These are phyloP conservation scores for Corinectria fuckeliana DNA, from an alignment of 2,329 filamentous ascomycete species.

Conservation along the genomic window DNA sequence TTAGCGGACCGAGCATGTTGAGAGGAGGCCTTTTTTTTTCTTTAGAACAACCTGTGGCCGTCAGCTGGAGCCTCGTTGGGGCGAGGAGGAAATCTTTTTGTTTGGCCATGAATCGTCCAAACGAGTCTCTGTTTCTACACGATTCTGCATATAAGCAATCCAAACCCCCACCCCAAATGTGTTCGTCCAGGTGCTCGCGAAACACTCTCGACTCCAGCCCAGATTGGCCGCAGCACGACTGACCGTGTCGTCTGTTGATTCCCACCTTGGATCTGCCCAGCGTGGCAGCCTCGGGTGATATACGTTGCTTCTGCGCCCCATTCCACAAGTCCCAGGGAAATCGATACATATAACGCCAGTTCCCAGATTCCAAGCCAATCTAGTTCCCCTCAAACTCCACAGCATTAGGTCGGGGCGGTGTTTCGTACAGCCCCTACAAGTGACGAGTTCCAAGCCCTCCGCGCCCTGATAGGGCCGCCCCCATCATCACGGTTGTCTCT, in stretches of 20 bases:
- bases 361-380: conserved; percentile 28
- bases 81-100: conserved; percentile 31
- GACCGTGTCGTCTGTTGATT: conserved; percentile 13
- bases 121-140: conserved; percentile 35
- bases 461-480: not conserved
- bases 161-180: conserved; percentile 28
- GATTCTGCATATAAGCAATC: conserved; percentile 41
- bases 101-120: conserved; percentile 31
- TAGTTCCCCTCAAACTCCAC: conserved; percentile 30
- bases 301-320: not conserved
- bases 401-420: conserved; percentile 19
- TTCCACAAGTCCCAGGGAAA: conserved; percentile 6
- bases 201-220: not conserved
- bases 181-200: conserved; percentile 2
- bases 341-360: conserved; percentile 33
- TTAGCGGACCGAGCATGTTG: conserved; percentile 30
- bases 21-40: conserved; percentile 34
- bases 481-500: not conserved
- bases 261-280: not conserved
- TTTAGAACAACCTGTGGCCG: conserved; percentile 28
- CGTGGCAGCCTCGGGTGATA: not conserved
- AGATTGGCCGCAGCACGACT: conserved; percentile 10
- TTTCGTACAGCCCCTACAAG: conserved; percentile 7
- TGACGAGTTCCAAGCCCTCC: conserved; percentile 2
- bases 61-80: conserved; percentile 27